Conservation (phyloP, 345 rosid species). For the Syzygium jambos region DNA sequence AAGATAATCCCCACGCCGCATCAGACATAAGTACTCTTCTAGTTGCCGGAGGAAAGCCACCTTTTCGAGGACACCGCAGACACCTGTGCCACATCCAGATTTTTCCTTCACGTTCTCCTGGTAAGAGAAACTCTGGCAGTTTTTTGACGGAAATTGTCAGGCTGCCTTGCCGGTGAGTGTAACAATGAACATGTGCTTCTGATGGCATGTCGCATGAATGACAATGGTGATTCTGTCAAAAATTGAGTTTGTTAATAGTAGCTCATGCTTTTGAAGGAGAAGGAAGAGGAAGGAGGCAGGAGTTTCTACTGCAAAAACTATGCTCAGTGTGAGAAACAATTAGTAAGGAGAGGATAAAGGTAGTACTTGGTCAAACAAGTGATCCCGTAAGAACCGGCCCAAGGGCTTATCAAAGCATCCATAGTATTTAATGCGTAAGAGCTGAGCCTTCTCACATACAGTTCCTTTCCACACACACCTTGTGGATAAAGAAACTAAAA, state of each 20-base stretch:
- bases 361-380: conserved; percentile 86
- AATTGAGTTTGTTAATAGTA: background rate
- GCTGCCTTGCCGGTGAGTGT: conserved; percentile 92
- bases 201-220: conserved; percentile 82
- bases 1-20: conserved; percentile 98
- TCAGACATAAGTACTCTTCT: conserved; percentile 92
- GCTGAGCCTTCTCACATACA: conserved; percentile 82
- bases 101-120: conserved; percentile 87
- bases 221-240: conserved; percentile 50
- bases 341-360: background rate
- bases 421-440: conserved; percentile 87
- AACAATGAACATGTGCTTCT: conserved; percentile 95
- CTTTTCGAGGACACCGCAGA: conserved; percentile 71
- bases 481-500: conserved; percentile 86
- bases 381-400: conserved; percentile 81
- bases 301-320: background rate
- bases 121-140: conserved; percentile 51
- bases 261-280: background rate
- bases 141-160: conserved; percentile 90
- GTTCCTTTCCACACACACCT: conserved; percentile 95
- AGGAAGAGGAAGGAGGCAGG: background rate
- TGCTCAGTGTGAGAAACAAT: background rate
- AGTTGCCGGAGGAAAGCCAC: conserved; percentile 91
- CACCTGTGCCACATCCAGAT: conserved; percentile 99
- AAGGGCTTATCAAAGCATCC: conserved; percentile 91